These are phyloP conservation scores for Mycena chlorophos DNA, from an alignment of 768 basidiomycete species.

Conservation along the genomic window DNA sequence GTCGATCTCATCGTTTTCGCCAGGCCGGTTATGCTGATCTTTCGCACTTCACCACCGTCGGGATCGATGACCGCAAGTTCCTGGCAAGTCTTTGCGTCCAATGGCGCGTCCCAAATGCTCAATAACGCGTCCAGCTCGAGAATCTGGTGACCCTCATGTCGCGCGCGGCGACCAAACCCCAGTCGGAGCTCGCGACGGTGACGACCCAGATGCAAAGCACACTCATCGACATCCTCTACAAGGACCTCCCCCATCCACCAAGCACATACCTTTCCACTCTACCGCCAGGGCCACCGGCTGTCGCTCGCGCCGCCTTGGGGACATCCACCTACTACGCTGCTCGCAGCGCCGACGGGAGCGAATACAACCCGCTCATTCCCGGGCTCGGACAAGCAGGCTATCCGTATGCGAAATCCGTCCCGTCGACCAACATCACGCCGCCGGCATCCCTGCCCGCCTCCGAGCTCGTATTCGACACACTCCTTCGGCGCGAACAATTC, in stretches of 20 bases:
- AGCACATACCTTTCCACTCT: constrained; percentile 45
- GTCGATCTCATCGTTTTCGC: not conserved
- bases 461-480: constrained; percentile 67
- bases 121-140: constrained; percentile 55
- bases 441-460: constrained; percentile 59
- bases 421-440: constrained; percentile 45
- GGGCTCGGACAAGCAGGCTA: constrained; percentile 58
- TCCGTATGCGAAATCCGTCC: constrained; percentile 70
- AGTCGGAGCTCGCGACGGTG: constrained; percentile 13
- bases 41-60: constrained; percentile 37
- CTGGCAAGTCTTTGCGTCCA: constrained; percentile 45
- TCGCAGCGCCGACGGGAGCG: constrained; percentile 60
- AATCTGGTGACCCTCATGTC: constrained; percentile 62
- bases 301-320: constrained; percentile 9
- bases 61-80: constrained; percentile 61
- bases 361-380: constrained; percentile 57
- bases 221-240: constrained; percentile 62
- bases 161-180: constrained; percentile 38
- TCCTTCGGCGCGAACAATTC: constrained; percentile 55
- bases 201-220: constrained; percentile 46
- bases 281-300: constrained; percentile 12
- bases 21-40: constrained; percentile 54
- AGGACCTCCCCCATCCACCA: constrained; percentile 79
- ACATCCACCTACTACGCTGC: constrained; percentile 47
- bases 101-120: not conserved